Evolutionary conservation across 2,329 filamentous ascomycete species (phyloP).

Genomic region (Lecanicillium sp.): DNA sequence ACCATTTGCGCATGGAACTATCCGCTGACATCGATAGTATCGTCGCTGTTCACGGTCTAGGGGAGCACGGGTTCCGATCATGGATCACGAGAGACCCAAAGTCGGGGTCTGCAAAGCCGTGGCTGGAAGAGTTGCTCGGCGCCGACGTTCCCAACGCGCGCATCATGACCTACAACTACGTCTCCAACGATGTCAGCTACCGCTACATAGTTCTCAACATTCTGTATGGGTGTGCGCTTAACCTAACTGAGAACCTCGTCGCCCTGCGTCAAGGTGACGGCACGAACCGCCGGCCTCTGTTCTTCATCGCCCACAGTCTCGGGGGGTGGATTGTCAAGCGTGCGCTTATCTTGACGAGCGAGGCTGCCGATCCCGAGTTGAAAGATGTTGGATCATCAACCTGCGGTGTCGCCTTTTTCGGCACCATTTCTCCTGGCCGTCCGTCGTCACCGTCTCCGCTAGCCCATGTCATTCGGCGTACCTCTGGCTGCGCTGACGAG

Average conservation of each 20-base stretch:
- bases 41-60: slow-evolving; percentile 19
- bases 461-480: slow-evolving; percentile 17
- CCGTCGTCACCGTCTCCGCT: slow-evolving; percentile 17
- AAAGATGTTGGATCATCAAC: slow-evolving; percentile 17
- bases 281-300: slow-evolving; percentile 15
- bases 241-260: slow-evolving; percentile 15
- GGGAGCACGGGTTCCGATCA: slow-evolving; percentile 17
- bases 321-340: slow-evolving; percentile 21
- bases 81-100: slow-evolving; percentile 16
- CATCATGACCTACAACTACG: slow-evolving; percentile 19
- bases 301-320: slow-evolving; percentile 20
- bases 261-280: slow-evolving; percentile 12
- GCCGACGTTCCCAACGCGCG: slow-evolving; percentile 17
- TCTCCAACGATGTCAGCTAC: slow-evolving; percentile 14
- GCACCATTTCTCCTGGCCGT: slow-evolving; percentile 15
- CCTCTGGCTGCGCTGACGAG: slow-evolving; percentile 11
- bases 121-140: slow-evolving; percentile 17
- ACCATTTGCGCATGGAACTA: too few species aligned
- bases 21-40: slow-evolving; percentile 12
- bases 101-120: slow-evolving; percentile 14
- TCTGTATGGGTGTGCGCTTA: slow-evolving; percentile 16
- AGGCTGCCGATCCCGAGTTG: slow-evolving; percentile 14
- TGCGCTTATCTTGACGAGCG: slow-evolving; percentile 19
- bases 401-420: slow-evolving; percentile 19
- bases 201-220: slow-evolving; percentile 16